Conservation (phyloP, 768 basidiomycete species). For the Crucibulum laeve region DNA sequence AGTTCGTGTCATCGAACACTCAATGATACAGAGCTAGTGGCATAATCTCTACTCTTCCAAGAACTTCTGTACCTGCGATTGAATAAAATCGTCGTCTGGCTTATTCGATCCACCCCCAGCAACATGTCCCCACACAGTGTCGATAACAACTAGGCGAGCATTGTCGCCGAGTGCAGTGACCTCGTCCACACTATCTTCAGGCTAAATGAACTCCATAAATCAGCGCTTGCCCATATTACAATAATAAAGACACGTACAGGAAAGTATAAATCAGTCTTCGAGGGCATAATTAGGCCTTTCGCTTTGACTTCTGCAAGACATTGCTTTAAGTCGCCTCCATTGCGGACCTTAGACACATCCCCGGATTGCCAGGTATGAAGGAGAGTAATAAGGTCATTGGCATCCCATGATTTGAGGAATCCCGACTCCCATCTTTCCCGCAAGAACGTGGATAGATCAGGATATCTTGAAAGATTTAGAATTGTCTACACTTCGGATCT, state of each 20-base stretch:
- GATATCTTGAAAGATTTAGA: slow-evolving; percentile 25
- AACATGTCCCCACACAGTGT: slow-evolving; percentile 47
- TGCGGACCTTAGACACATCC: slow-evolving; percentile 40
- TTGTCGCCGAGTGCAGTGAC: slow-evolving; percentile 33
- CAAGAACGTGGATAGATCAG: slow-evolving; percentile 44
- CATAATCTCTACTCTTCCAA: background rate
- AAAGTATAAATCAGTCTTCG: slow-evolving; percentile 57
- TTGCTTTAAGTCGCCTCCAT: slow-evolving; percentile 37
- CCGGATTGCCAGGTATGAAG: slow-evolving; percentile 47
- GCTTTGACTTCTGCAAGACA: slow-evolving; percentile 41
- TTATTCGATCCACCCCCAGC: background rate
- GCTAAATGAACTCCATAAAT: no score
- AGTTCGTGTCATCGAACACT: no score
- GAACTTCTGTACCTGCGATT: background rate
- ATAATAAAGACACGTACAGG: slow-evolving; percentile 27
- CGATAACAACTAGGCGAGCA: slow-evolving; percentile 44
- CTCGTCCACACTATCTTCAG: slow-evolving; percentile 49
- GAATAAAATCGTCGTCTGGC: background rate
- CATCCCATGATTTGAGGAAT: slow-evolving; percentile 42
- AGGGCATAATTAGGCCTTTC: slow-evolving; percentile 53
- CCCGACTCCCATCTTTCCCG: slow-evolving; percentile 46
- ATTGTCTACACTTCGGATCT: no score
- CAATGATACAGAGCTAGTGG: no score
- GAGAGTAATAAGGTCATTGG: slow-evolving; percentile 49
- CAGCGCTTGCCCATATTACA: no score